Base-by-base conservation (phyloP, 345 rosid genomes). In the Gossypium thurberi region DNA sequence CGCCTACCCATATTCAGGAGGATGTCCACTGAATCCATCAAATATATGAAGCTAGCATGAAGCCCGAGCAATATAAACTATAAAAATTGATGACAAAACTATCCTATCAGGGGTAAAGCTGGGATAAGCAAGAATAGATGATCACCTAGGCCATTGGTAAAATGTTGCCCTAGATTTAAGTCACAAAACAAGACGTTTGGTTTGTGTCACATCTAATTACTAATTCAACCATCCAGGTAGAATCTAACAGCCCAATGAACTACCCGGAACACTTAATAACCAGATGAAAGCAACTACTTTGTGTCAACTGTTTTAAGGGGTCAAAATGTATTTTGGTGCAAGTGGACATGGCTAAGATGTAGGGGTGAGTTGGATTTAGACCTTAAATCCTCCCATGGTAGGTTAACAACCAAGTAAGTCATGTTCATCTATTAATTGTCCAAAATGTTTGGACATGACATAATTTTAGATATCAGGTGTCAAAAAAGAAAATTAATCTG, bases 61-160 rank as follows among this genome's bases (percentile, higher is more conserved):
- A 11, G 21, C 18, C 53, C 2, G 5, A n/a, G 3, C 1, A 28
- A 66, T 20, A 43, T 6, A 23, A 21, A 21, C 20, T 12, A 65
- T 6, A 23, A 44, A 21, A 20, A 66, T 21, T 21, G 8, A 14
- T 8, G 3, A 66, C 6, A 20, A 7, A 65, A n/a, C 25, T 20
- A 47, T 43, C 20, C 10, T 42, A 43, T 42, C 10, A 21, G 15
- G 69, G 51, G 50, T 64, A 42, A 64, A 42, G 51, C 28, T 4
- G 15, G 26, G 12, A 33, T 43, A 64, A 18, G 51, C 17, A 43
- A 3, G 17, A 42, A 42, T 7, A 43, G 14, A 44, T 12, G 37
- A 65, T 65, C 53, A 44, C 15, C n/a, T 65, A 43, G 52, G 18
- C n/a, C 55, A 65, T 14, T 65, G 55, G n/a, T 44, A 65, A 65